Evolutionary conservation across 2,329 filamentous ascomycete genomes (phyloP), one percentile per base, ranked within the genome.

Genomic region (Aspergillus tubingensis): DNA sequence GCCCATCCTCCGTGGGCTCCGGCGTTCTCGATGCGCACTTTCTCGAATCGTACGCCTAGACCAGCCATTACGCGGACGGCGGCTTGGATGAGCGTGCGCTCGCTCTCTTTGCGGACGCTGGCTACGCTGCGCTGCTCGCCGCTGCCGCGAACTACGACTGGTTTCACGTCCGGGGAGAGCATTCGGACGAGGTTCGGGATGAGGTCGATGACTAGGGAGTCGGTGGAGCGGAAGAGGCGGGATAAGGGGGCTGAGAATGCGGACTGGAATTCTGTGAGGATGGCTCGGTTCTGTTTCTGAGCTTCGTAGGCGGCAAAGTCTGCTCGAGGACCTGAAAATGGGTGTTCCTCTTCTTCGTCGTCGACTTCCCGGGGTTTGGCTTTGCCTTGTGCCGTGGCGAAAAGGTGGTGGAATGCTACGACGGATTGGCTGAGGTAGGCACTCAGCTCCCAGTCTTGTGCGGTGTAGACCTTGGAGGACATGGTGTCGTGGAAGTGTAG

Each of bases 401-500:
- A 99, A 11, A 99, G 84, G 71, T 91, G 83, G 73, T 99, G 96
- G 71, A 96, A 97, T 3, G 91, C 95, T 1, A 98, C 84, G 15
- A 95, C 85, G 0, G 94, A 89, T 67, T 95, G 91, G 69, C 88
- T 91, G 52, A 98, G 85, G 74, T 99, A 99, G 0, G 91, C 88
- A 0, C 85, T 86, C 15, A 99, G 81, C 75, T 99, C 95, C 91
- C 95, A 99, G 58, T 96, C 93, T 74, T 97, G 94, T 61, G 86
- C 88, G n/a, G 86, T 81, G 72, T 88, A 96, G 1, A 98, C 84
- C 41, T 88, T 87, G 0, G 88, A 88, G 23, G 91, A 92, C 64
- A 96, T 88, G 0, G 82, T 81, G 70, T 98, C 95, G 76, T 97
- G 91, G 76, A 99, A 98, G 74, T 96, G 83, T 58, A 99, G 85